Conservation (phyloP, 805 yeast species). For the Wickerhamomyces ciferrii region DNA sequence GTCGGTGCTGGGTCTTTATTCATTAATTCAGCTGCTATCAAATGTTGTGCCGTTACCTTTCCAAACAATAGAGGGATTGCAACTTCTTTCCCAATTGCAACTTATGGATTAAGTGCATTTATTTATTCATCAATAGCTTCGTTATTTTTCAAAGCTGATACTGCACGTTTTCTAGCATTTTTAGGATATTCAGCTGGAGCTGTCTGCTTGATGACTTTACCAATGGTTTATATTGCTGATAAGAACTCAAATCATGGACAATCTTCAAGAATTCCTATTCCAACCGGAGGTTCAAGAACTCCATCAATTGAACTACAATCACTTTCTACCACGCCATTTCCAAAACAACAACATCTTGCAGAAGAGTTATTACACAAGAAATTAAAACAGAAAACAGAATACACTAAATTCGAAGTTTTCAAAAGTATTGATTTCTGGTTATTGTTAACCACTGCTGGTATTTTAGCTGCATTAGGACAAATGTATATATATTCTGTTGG, state of each 20-base stretch:
- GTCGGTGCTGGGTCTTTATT: conserved; percentile 71
- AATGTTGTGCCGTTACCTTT: conserved; percentile 67
- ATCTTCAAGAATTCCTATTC: background rate
- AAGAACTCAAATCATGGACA: conserved; percentile 4
- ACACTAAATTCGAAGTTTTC: conserved; percentile 16
- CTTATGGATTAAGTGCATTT: conserved; percentile 72
- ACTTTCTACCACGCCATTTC: background rate
- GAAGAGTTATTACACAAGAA: conserved; percentile 5
- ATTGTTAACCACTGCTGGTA: conserved; percentile 43
- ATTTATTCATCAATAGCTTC: conserved; percentile 55
- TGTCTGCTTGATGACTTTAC: conserved; percentile 39
- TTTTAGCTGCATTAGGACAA: conserved; percentile 64
- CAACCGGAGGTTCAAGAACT: background rate
- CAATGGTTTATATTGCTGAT: conserved; percentile 32
- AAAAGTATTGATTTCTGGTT: conserved; percentile 39
- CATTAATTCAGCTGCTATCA: conserved; percentile 58
- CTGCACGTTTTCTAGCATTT: conserved; percentile 46
- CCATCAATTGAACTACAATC: conserved; percentile 14
- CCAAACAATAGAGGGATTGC: conserved; percentile 70
- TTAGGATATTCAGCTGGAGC: conserved; percentile 36
- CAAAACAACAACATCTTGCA: background rate
- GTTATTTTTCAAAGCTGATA: conserved; percentile 49
- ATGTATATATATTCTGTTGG: conserved; percentile 75
- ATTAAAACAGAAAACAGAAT: background rate
- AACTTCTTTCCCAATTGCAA: conserved; percentile 68